Evolutionary conservation across 257 asterid species (phyloP).

Genomic region (Solanum boliviense): DNA sequence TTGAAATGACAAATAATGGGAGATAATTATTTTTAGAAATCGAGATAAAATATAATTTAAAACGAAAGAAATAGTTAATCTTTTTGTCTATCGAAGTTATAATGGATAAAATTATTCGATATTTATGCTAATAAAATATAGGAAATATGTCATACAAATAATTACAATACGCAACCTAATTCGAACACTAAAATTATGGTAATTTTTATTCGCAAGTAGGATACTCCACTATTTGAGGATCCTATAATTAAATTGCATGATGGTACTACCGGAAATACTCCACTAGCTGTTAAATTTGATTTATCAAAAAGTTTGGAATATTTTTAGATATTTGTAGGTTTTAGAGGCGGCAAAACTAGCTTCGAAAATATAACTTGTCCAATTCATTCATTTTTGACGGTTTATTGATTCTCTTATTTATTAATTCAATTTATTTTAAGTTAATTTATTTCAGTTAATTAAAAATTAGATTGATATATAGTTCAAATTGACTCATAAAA

Average conservation of each 20-base stretch:
- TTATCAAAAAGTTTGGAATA: neutral
- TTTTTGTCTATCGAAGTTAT: neutral
- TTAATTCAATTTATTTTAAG: accelerated
- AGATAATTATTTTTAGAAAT: neutral
- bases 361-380: neutral
- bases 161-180: neutral
- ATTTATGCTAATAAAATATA: neutral
- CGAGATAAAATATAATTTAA: neutral
- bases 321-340: neutral
- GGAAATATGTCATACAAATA: accelerated
- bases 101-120: neutral
- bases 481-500: neutral
- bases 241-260: neutral
- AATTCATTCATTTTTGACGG: neutral
- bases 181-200: neutral
- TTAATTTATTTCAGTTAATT: too few relatives aligned
- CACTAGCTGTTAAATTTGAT: neutral
- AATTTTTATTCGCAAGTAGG: neutral
- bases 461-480: too few relatives aligned
- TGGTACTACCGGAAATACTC: neutral
- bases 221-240: neutral
- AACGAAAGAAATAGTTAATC: neutral
- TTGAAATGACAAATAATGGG: neutral
- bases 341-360: neutral
- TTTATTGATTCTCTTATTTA: neutral